Conservation (phyloP, 352 stramenopile species). For the Globisporangium perplexum region DNA sequence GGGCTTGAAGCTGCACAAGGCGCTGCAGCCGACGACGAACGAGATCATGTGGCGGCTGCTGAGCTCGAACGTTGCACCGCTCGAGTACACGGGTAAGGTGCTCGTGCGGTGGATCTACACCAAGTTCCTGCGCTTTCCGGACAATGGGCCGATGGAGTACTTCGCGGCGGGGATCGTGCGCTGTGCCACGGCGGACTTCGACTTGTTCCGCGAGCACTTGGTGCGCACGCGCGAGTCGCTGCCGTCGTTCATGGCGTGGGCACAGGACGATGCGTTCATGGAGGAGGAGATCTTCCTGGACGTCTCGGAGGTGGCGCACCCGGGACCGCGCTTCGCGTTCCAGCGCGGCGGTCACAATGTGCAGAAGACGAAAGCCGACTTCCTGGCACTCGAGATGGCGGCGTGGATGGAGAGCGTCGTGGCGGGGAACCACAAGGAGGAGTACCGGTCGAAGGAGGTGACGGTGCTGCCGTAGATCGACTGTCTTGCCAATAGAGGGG, state of each 20-base stretch:
- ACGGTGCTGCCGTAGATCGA: constrained; percentile 5
- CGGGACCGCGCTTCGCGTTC: constrained; percentile 39
- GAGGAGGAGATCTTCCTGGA: constrained; percentile 46
- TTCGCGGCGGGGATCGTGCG: constrained; percentile 53
- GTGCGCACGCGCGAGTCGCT: constrained; percentile 18
- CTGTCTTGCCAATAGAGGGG: background rate
- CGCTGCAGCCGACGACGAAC: constrained; percentile 14
- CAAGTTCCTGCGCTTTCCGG: constrained; percentile 37
- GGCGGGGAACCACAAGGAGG: constrained; percentile 2
- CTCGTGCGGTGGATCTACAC: constrained; percentile 28
- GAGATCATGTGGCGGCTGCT: constrained; percentile 19
- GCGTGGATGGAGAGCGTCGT: constrained; percentile 42
- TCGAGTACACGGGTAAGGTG: constrained; percentile 8
- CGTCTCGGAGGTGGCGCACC: constrained; percentile 26
- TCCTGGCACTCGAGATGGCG: constrained; percentile 38
- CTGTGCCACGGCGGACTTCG: constrained; percentile 44
- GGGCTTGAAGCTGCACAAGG: constrained; percentile 41
- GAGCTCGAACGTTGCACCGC: constrained; percentile 11
- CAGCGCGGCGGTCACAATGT: constrained; percentile 61
- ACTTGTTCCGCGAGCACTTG: constrained; percentile 25
- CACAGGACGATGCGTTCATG: constrained; percentile 54
- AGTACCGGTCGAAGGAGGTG: constrained; percentile 4
- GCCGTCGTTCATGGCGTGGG: constrained; percentile 50
- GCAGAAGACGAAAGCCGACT: constrained; percentile 60
- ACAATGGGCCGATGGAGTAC: constrained; percentile 34